These are phyloP conservation scores for Chaetomiaceae sp. DNA, from an alignment of 2,329 filamentous ascomycete species.

Conservation along the genomic window DNA sequence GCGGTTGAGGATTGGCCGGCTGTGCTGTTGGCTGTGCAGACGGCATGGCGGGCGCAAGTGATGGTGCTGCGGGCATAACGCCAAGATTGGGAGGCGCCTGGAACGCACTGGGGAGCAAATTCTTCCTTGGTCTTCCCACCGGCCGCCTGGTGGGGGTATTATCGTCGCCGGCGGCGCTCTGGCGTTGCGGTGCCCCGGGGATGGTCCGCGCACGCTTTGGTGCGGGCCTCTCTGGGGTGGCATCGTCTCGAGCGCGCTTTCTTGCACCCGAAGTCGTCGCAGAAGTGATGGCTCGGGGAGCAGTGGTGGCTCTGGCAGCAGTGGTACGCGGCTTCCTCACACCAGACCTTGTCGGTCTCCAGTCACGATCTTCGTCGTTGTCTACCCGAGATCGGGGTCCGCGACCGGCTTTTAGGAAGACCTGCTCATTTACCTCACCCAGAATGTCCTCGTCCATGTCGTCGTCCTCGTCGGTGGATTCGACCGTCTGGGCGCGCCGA, in stretches of 20 bases:
- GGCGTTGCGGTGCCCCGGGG: background rate
- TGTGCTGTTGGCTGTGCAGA: no score
- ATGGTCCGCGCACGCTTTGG: background rate
- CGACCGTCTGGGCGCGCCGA: background rate
- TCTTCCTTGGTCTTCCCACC: background rate
- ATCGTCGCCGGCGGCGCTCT: background rate
- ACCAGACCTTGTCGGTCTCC: background rate
- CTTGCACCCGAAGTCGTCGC: background rate
- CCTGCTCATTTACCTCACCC: no score
- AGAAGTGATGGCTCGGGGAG: no score
- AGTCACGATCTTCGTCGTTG: conserved; percentile 1
- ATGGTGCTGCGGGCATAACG: no score
- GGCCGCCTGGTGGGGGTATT: background rate
- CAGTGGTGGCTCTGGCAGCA: background rate
- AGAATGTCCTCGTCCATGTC: background rate
- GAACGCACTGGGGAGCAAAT: background rate
- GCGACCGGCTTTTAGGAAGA: background rate
- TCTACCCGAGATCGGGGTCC: background rate
- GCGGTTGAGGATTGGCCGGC: no score
- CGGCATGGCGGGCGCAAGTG: no score
- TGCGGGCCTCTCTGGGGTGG: background rate
- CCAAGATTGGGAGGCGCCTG: no score
- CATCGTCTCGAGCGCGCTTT: background rate
- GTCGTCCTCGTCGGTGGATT: background rate
- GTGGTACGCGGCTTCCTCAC: no score